These are phyloP conservation scores for Magnusiomyces clavatus DNA, from an alignment of 1,139 yeast species.

Conservation along the genomic window DNA sequence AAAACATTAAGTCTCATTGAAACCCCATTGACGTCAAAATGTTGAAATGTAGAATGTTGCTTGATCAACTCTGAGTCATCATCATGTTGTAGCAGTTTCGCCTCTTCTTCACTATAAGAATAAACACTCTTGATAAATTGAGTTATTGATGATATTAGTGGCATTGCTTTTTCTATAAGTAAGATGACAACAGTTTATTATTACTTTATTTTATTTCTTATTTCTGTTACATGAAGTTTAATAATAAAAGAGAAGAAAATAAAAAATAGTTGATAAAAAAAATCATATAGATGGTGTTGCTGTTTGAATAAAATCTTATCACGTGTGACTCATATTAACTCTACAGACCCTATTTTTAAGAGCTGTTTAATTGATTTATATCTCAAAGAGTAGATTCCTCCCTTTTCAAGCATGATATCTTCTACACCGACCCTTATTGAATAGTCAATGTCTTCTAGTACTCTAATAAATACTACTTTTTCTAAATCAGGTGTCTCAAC, in stretches of 20 bases:
- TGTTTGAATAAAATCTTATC: too few species aligned
- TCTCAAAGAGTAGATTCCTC: conserved; percentile 71
- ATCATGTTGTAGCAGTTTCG: conserved; percentile 18
- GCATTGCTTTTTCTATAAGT: too few species aligned
- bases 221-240: too few species aligned
- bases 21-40: conserved; percentile 6
- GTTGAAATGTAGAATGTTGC: conserved; percentile 13
- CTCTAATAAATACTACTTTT: conserved; percentile 68
- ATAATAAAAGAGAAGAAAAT: too few species aligned
- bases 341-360: conserved; percentile 19
- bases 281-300: too few species aligned
- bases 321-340: conserved; percentile 19
- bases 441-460: conserved; percentile 36
- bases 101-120: conserved; percentile 24
- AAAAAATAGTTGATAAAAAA: too few species aligned
- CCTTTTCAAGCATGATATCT: conserved; percentile 51
- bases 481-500: conserved; percentile 67
- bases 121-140: conserved; percentile 19
- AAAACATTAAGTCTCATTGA: conserved; percentile 24
- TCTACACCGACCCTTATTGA: conserved; percentile 39
- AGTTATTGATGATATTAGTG: too few species aligned
- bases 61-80: conserved; percentile 16
- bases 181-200: too few species aligned
- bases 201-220: too few species aligned
- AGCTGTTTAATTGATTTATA: conserved; percentile 43